Base-by-base conservation (phyloP, 768 basidiomycete species). In the Candolleomyces efflorescens region DNA sequence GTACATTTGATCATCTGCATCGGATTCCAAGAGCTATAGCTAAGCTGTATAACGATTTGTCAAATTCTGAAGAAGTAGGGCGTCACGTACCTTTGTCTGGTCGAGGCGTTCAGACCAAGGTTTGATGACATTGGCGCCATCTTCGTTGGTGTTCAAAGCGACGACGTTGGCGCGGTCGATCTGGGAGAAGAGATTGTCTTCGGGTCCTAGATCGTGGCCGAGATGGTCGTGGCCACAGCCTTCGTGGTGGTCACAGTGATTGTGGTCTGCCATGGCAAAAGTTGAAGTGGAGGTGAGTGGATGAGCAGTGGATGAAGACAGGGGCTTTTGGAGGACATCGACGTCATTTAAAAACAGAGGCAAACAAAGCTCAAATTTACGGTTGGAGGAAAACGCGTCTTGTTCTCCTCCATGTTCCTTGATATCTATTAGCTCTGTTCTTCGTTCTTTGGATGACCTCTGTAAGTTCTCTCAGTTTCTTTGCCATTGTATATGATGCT, bases 1-100 rank as follows among this genome's bases (percentile, higher is more conserved):
- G 64, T 70, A 92, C 91, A 97, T 71, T 70, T 93, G 89, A 67
- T 95, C 94, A 71, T 96, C 94, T 36, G 89, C 89, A 62, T 97
- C 94, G 17, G 92, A 94, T 70, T 94, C 89, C 58, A 94, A 68
- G 60, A 73, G 90, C 94, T 97, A 62, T 7, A 22, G 55, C 43
- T 55, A 53, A 36, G 36, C 17, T 32, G 5, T 63, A 54, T 59
- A n/a, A 53, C 5, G n/a, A 56, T 20, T 20, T 22, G 10, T 36
- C 22, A 32, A 17, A 32, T 32, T 1, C 32, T 32, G 32, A 11
- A 32, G 5, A 32, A 32, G 5, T 32, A 2, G 32, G 11, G 32
- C 7, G 1, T 5, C 9, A 12, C 80, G 63, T 66, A 94, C 94
- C 74, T 78, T 74, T 27, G 73, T 73, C 69, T 94, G 92, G 58